phyloP scores from a whole-genome alignment of 768 basidiomycete genomes.

The Phlebiopsis flavidoalba region DNA sequence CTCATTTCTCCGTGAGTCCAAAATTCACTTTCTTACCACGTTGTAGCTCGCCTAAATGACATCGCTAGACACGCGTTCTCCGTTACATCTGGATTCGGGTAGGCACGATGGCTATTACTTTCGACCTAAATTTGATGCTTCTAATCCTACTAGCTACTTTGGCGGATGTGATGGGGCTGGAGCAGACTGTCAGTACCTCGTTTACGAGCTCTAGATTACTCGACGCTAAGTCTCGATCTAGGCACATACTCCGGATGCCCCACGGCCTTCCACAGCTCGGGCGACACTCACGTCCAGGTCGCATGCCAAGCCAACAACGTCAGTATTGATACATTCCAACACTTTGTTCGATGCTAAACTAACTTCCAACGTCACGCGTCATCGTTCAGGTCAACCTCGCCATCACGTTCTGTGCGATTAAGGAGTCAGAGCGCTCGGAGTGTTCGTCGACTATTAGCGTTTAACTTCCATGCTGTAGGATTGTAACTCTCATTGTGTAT shows the following conservation, averaged over 20 bases:
- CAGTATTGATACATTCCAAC: conserved; percentile 7
- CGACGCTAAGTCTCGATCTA: conserved; percentile 12
- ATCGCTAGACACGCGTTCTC: conserved; percentile 32
- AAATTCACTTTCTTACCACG: too few relatives aligned
- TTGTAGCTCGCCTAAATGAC: neutral
- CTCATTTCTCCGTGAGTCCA: conserved; percentile 40
- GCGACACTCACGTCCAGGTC: conserved; percentile 36
- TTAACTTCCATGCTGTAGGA: too few relatives aligned
- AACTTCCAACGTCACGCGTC: neutral
- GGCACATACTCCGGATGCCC: conserved; percentile 31
- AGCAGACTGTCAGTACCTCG: conserved; percentile 32
- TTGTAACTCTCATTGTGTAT: too few relatives aligned
- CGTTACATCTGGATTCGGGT: conserved; percentile 37
- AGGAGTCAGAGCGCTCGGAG: neutral
- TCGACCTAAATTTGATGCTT: neutral
- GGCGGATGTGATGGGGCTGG: conserved; percentile 40
- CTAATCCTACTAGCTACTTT: conserved; percentile 28
- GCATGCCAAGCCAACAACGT: conserved; percentile 33
- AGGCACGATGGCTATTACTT: neutral
- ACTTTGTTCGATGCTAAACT: neutral
- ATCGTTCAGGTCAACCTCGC: neutral
- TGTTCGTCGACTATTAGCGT: too few relatives aligned
- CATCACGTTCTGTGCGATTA: neutral
- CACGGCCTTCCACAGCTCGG: conserved; percentile 32
- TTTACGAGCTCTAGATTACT: neutral